Percentiles rank a stretch among this genome's conserved stretches.
Evolutionary conservation across 177 flowering plant species (phyloP).

Genomic region (Tripterygium wilfordii): DNA sequence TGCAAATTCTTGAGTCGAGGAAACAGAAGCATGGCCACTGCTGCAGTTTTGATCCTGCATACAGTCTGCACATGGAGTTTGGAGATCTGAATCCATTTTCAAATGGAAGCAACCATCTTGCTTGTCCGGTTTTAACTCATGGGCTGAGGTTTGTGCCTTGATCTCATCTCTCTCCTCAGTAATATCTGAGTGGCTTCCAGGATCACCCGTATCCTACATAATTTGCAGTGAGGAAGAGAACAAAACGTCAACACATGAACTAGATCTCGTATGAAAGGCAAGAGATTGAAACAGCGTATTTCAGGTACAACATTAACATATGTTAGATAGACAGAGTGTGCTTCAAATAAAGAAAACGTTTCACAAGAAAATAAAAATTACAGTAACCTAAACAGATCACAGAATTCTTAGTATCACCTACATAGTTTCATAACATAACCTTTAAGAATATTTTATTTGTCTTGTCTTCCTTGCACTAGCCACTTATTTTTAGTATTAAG

Average conservation of each 20-base stretch:
- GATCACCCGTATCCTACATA: conserved; percentile 56
- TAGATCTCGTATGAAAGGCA: neutral
- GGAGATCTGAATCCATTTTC: conserved; percentile 11
- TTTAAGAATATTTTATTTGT: too few relatives aligned
- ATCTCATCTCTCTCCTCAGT: conserved; percentile 54
- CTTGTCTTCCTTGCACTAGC: too few relatives aligned
- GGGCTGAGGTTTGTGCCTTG: conserved; percentile 17
- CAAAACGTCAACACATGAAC: neutral
- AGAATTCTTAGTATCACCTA: too few relatives aligned
- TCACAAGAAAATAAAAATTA: too few relatives aligned
- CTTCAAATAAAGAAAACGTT: too few relatives aligned
- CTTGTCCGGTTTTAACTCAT: conserved; percentile 15
- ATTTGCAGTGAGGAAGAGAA: conserved; percentile 1
- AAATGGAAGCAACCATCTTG: conserved; percentile 5
- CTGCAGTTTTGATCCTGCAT: conserved; percentile 11
- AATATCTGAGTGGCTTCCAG: conserved; percentile 57
- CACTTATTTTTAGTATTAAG: too few relatives aligned
- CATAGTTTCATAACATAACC: too few relatives aligned
- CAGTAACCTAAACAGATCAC: too few relatives aligned
- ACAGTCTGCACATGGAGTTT: too few relatives aligned
- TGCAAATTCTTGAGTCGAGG: conserved; percentile 15
- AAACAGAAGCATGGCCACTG: conserved; percentile 13
- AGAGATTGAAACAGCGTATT: neutral
- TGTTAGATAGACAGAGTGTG: too few relatives aligned
- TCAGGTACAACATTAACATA: too few relatives aligned